A percentile compares a stretch with the other conserved stretches of the same genome.
Evolutionary conservation across 2,329 filamentous ascomycete genomes (phyloP).

Genomic region (Aureobasidium sp.): DNA sequence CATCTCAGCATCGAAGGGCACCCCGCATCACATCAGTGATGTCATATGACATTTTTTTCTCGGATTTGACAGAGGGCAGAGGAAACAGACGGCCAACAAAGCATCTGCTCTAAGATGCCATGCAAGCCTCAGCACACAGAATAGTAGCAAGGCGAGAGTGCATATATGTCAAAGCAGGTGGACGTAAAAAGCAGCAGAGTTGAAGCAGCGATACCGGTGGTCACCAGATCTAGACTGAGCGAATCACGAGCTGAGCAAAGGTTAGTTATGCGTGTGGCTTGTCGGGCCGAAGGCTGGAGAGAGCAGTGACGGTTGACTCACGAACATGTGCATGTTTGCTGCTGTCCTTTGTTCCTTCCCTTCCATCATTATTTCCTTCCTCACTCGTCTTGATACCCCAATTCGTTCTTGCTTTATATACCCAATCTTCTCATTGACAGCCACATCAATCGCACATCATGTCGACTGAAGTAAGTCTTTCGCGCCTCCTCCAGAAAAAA

Average conservation of each 20-base stretch:
- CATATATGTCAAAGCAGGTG: background rate
- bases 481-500: background rate
- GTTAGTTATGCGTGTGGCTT: background rate
- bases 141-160: background rate
- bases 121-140: background rate
- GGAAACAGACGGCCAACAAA: background rate
- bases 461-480: background rate
- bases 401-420: background rate
- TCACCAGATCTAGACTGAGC: background rate
- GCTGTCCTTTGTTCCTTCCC: background rate
- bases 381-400: background rate
- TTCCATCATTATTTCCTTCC: background rate
- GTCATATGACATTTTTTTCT: background rate
- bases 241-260: background rate
- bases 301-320: background rate
- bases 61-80: background rate
- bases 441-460: background rate
- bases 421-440: background rate
- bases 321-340: background rate
- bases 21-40: background rate
- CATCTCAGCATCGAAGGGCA: background rate
- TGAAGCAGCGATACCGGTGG: conserved; percentile 6
- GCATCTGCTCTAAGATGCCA: background rate
- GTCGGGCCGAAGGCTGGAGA: background rate
- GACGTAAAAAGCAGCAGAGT: background rate